Percentiles rank a stretch among this genome's conserved stretches.
phyloP scores from a whole-genome alignment of 306 rosid genomes.

The Hippophae gyantsensis region DNA sequence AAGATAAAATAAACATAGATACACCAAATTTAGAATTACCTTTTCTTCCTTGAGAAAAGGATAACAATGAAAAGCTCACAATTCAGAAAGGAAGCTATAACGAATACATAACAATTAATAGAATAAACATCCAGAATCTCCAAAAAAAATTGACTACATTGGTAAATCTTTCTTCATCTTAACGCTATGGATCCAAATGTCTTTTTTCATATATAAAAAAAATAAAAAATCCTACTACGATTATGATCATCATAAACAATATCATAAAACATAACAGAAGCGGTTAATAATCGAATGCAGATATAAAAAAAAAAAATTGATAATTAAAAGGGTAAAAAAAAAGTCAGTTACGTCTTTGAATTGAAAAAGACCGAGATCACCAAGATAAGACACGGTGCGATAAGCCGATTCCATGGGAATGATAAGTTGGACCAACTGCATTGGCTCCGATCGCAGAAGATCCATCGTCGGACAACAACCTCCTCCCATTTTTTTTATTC shows the following conservation, averaged over 20 bases:
- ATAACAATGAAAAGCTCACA: too few relatives aligned
- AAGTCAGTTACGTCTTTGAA: slow-evolving; percentile 50
- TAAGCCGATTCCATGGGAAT: slow-evolving; percentile 69
- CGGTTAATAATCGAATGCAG: neutral
- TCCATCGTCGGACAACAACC: slow-evolving; percentile 40
- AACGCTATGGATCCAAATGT: too few relatives aligned
- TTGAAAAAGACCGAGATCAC: slow-evolving; percentile 74
- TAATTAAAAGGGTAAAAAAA: neutral
- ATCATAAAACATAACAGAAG: neutral
- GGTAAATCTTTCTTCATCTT: too few relatives aligned
- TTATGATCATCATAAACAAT: too few relatives aligned
- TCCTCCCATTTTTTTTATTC: slow-evolving; percentile 12
- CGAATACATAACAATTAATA: neutral
- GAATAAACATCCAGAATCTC: too few relatives aligned
- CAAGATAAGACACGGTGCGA: slow-evolving; percentile 53
- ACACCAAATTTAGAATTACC: neutral
- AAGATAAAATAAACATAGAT: neutral
- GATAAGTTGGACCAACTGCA: slow-evolving; percentile 76
- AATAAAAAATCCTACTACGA: too few relatives aligned
- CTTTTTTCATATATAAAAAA: too few relatives aligned
- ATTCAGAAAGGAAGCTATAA: neutral
- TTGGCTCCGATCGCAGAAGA: slow-evolving; percentile 80
- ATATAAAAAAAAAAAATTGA: neutral
- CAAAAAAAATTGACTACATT: too few relatives aligned
- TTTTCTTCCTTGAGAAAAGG: neutral